Evolutionary conservation across 169 alveolate species (phyloP).

Genomic region (Plasmodium inui): DNA sequence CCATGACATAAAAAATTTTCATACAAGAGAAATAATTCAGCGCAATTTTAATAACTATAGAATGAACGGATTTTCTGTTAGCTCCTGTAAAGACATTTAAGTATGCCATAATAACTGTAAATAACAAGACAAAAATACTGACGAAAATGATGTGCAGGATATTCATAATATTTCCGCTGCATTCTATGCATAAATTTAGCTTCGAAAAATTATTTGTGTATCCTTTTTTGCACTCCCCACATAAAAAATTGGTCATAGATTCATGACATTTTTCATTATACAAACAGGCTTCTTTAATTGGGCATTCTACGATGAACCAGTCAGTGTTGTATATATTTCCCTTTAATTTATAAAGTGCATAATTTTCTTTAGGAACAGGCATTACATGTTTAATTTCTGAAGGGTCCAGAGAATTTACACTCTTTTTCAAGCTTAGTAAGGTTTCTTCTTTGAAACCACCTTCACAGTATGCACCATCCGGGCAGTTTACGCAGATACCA

Average conservation of each 20-base stretch:
- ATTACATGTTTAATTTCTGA: conserved; percentile 77
- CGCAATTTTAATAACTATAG: conserved; percentile 81
- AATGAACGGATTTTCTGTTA: conserved; percentile 81
- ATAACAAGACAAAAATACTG: conserved; percentile 58
- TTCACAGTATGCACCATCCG: conserved; percentile 81
- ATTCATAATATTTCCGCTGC: conserved; percentile 77
- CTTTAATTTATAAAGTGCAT: conserved; percentile 75
- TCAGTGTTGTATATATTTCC: conserved; percentile 69
- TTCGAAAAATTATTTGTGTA: conserved; percentile 80
- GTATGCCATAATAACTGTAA: conserved; percentile 82
- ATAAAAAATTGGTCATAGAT: conserved; percentile 81
- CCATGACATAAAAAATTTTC: conserved; percentile 77
- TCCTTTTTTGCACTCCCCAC: conserved; percentile 82
- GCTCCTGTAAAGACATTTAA: conserved; percentile 83
- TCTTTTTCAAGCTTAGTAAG: conserved; percentile 36
- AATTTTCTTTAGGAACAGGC: conserved; percentile 80
- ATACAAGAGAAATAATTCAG: conserved; percentile 79
- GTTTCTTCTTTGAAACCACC: conserved; percentile 80
- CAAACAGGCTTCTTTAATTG: conserved; percentile 79
- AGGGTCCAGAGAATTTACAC: conserved; percentile 65
- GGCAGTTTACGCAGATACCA: conserved; percentile 79
- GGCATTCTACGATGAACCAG: conserved; percentile 81
- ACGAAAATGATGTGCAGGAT: conserved; percentile 55
- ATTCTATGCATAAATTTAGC: conserved; percentile 75
- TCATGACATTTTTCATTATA: conserved; percentile 75